Percentiles rank a stretch among this genome's conserved stretches.
Conservation (phyloP, 2,329 filamentous ascomycete species). For the Leptosphaerulina australis region DNA sequence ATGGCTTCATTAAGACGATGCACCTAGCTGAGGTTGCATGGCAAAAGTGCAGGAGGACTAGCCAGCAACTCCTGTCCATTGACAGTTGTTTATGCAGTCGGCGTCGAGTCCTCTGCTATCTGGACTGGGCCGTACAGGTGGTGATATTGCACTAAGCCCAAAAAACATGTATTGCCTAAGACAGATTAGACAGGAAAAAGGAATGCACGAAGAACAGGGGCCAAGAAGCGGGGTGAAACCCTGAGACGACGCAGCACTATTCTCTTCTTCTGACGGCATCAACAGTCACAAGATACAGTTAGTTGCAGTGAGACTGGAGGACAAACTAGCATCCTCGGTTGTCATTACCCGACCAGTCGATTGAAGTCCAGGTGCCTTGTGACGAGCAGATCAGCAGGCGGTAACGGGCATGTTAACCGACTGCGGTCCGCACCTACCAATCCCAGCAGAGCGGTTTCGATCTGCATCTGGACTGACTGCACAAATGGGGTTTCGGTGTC, state of each 20-base stretch:
- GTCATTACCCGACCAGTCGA: background rate
- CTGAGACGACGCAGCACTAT: background rate
- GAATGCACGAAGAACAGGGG: slow-evolving; percentile 2
- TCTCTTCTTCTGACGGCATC: background rate
- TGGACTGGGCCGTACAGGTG: no score
- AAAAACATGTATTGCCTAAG: no score
- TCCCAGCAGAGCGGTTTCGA: slow-evolving; percentile 8
- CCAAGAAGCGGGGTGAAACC: slow-evolving; percentile 1
- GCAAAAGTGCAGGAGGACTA: no score
- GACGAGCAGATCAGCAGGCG: slow-evolving; percentile 5
- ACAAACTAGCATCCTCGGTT: background rate
- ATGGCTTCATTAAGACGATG: no score
- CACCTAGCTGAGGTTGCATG: no score
- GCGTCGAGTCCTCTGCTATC: no score
- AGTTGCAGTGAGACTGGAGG: background rate
- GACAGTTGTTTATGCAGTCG: no score
- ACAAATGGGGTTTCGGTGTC: background rate
- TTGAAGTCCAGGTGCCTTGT: slow-evolving; percentile 9
- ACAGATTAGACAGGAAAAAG: background rate
- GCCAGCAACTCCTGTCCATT: no score
- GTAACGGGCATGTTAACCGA: slow-evolving; percentile 17
- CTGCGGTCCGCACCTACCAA: slow-evolving; percentile 9
- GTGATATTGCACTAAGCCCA: no score
- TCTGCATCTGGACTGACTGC: slow-evolving; percentile 12
- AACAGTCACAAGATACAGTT: background rate